Base-by-base conservation (phyloP, 2,329 filamentous ascomycete genomes). In the Triangularia setosa region DNA sequence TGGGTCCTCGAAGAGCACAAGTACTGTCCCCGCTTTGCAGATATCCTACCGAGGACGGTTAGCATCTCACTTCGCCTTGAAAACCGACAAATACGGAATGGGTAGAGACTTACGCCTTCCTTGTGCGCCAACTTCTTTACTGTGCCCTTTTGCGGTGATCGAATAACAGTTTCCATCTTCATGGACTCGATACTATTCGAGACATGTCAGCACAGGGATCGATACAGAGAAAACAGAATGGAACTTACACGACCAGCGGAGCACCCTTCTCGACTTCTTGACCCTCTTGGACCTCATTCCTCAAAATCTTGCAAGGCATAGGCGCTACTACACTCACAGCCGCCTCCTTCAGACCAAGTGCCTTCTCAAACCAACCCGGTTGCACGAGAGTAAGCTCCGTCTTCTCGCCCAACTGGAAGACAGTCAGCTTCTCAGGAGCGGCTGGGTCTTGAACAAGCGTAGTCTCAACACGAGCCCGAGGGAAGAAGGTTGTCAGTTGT, bases 221-320 rank as follows among this genome's bases (percentile, higher is more conserved):
- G 27, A 4, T 28, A 28, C 27, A 8, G 27, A 33, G 14, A 33
- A 18, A 33, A 28, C 14, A 21, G n/a, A n/a, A n/a, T n/a, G 3
- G 30, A 25, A 81, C 86, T 83, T 76, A 88, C 80, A 98, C 93
- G 12, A 98, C 91, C 64, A 99, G 79, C 6, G 92, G 87, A 64
- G 94, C 88, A 55, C 94, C 93, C 79, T 94, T 96, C 74, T 88
- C 87, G 16, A 99, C 95, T 56, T 78, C 79, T 68, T 96, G 87
- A 0, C 95, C 95, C 70, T 92, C 92, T 27, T 83, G 79, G 0
- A 97, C 92, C 76, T 97, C 91, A 57, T 97, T 95, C 69, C 92
- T 87, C 67, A 99, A 79, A 25, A 99, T 90, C 79, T 98, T 98
- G 79, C 95, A 98, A 1, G 95, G 95, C 95, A 99, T 99, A 0